Conservation (phyloP, 148 eudicot genomes). For the Arctostaphylos glauca region DNA sequence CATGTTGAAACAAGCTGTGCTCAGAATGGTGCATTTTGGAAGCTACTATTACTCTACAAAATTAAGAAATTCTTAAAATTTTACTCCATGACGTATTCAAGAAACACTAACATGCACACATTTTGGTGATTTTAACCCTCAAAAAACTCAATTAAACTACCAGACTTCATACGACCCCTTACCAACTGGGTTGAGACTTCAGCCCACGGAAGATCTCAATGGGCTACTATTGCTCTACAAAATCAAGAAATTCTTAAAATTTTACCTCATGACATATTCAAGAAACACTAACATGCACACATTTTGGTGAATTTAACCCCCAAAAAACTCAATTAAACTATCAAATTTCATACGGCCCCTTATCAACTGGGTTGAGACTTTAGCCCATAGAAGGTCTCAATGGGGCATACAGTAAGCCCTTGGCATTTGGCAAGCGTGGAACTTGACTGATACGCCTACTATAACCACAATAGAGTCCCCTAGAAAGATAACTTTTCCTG, state of each 20-base stretch:
- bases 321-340: background rate
- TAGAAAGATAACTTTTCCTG: background rate
- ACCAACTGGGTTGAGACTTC: background rate
- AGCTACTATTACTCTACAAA: background rate
- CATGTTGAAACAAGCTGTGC: background rate
- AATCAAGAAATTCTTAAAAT: background rate
- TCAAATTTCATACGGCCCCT: background rate
- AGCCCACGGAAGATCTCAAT: background rate
- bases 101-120: background rate
- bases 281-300: background rate
- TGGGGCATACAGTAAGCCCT: background rate
- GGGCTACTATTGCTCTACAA: background rate
- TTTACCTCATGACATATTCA: background rate
- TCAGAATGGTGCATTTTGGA: background rate
- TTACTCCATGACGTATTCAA: background rate
- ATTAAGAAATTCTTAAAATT: background rate
- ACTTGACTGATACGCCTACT: no score
- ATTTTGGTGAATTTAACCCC: constrained; percentile 1
- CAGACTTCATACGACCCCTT: background rate
- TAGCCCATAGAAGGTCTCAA: background rate
- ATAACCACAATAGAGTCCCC: background rate
- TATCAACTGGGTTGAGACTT: background rate
- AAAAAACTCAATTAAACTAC: background rate
- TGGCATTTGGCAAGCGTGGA: background rate
- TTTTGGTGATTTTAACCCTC: background rate